Conservation (phyloP, 2,329 filamentous ascomycete genomes). For the Hortaea werneckii region DNA sequence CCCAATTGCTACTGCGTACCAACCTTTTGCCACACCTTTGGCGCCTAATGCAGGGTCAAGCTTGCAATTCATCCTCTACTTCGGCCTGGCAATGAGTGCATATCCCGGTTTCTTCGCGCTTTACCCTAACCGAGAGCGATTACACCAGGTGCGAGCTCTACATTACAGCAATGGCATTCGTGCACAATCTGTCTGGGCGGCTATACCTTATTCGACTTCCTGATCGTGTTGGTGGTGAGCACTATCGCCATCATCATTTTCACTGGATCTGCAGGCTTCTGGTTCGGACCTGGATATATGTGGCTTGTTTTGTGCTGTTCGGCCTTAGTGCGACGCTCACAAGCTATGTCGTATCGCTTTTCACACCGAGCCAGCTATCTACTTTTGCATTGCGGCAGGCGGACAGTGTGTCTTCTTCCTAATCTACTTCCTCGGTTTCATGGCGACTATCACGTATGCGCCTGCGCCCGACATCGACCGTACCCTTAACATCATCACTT, state of each 20-base stretch:
- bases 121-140: constrained; percentile 76
- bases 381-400: constrained; percentile 72
- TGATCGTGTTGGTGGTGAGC: constrained; percentile 58
- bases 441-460: constrained; percentile 54
- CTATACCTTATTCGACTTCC: constrained; percentile 75
- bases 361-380: constrained; percentile 67
- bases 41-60: constrained; percentile 58
- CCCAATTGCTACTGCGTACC: constrained; percentile 65
- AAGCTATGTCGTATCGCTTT: constrained; percentile 72
- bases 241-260: constrained; percentile 61
- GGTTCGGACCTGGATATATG: constrained; percentile 71
- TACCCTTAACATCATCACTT: constrained; percentile 61
- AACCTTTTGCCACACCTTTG: constrained; percentile 66
- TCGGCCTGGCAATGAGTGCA: constrained; percentile 64
- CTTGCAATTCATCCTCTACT: constrained; percentile 71
- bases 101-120: constrained; percentile 82
- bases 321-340: constrained; percentile 67
- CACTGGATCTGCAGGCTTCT: constrained; percentile 52
- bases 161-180: constrained; percentile 89
- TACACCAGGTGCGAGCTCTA: constrained; percentile 68
- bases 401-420: constrained; percentile 52
- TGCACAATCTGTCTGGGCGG: constrained; percentile 71
- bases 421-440: constrained; percentile 37
- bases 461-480: constrained; percentile 59
- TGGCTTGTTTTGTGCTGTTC: constrained; percentile 75